A percentile compares a stretch with the other conserved stretches of the same genome.
These are phyloP conservation scores for Citrus trifoliata DNA, from an alignment of 345 rosid species.

Conservation along the genomic window DNA sequence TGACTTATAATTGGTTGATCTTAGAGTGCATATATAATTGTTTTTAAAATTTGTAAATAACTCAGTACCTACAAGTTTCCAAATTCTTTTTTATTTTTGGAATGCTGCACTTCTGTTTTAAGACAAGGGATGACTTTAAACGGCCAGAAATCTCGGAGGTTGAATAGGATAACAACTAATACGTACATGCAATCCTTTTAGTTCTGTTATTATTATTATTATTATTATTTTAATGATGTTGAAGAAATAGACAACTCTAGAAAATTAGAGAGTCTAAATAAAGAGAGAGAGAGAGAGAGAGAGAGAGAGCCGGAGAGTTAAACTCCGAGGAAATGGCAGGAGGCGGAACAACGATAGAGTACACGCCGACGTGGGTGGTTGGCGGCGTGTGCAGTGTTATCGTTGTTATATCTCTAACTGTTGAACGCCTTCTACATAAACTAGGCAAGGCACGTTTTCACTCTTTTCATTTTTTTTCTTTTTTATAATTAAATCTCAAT, in stretches of 20 bases:
- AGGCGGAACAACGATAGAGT: conserved; percentile 64
- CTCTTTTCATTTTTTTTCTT: neutral
- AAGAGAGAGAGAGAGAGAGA: no score
- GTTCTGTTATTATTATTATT: no score
- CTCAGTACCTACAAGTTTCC: no score
- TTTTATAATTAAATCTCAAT: no score
- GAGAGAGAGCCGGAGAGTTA: neutral
- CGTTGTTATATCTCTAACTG: conserved; percentile 60
- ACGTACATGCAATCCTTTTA: no score
- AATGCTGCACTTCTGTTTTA: neutral
- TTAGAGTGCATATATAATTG: no score
- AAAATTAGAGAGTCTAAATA: neutral
- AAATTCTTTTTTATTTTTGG: neutral
- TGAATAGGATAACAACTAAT: neutral
- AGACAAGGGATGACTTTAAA: neutral
- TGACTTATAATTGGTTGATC: no score
- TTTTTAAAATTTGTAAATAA: no score
- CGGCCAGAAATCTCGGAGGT: neutral
- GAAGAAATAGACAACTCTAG: no score
- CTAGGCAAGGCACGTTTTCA: conserved; percentile 55
- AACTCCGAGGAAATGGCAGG: conserved; percentile 36
- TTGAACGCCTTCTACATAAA: conserved; percentile 63
- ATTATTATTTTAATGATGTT: no score
- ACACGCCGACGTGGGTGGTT: conserved; percentile 80
- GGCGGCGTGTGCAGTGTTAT: conserved; percentile 73